Evolutionary conservation across 805 yeast species (phyloP).

Genomic region (Suhomyces prunicola): DNA sequence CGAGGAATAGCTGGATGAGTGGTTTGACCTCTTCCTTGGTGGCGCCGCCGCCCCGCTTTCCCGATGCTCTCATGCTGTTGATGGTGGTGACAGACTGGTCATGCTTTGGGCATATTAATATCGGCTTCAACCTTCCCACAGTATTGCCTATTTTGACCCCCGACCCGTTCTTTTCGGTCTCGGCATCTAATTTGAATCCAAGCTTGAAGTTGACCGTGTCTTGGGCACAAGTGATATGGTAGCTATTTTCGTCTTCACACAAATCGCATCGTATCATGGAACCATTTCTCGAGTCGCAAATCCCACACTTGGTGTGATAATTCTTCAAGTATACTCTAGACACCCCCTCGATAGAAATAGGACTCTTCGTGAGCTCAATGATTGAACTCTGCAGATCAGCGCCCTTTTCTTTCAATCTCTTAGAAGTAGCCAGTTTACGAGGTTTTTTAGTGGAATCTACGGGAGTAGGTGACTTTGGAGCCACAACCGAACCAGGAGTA

Average conservation of each 20-base stretch:
- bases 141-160: slow-evolving; percentile 20
- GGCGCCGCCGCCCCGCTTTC: slow-evolving; percentile 23
- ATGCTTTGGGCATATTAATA: slow-evolving; percentile 44
- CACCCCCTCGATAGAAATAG: slow-evolving; percentile 27
- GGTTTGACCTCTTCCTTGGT: slow-evolving; percentile 31
- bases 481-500: neutral
- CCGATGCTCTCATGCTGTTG: slow-evolving; percentile 26
- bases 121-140: slow-evolving; percentile 44
- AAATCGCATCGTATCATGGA: slow-evolving; percentile 45
- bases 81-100: slow-evolving; percentile 15
- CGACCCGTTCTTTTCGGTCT: slow-evolving; percentile 10
- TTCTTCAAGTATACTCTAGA: slow-evolving; percentile 27
- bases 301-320: slow-evolving; percentile 36
- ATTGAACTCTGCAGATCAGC: slow-evolving; percentile 1
- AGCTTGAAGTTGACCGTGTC: slow-evolving; percentile 41
- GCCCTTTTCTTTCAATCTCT: neutral
- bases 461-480: neutral
- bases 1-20: slow-evolving; percentile 38
- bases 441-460: neutral
- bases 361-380: slow-evolving; percentile 14
- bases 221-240: slow-evolving; percentile 61
- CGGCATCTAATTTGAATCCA: slow-evolving; percentile 49
- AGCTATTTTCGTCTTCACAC: slow-evolving; percentile 32
- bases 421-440: neutral
- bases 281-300: slow-evolving; percentile 49